Conservation (phyloP, 2,329 filamentous ascomycete genomes). For the Botrytis deweyae region DNA sequence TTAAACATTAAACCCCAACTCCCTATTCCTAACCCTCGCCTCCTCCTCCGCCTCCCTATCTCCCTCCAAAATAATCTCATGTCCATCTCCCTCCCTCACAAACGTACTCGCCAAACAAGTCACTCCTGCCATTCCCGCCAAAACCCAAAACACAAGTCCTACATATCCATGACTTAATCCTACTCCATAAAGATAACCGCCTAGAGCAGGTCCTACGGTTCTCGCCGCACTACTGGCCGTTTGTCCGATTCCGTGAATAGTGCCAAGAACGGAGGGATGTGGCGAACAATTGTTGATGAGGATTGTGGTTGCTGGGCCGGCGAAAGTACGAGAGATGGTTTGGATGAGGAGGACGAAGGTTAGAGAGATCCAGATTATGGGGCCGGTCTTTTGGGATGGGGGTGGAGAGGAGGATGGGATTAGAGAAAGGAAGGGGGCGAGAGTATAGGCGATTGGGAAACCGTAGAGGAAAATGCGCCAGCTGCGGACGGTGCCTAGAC, state of each 20-base stretch:
- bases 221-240: constrained; percentile 57
- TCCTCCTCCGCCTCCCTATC: constrained; percentile 50
- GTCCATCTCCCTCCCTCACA: constrained; percentile 61
- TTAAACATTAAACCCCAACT: constrained; percentile 22
- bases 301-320: constrained; percentile 32
- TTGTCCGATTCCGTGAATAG: constrained; percentile 57
- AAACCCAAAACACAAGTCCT: constrained; percentile 44
- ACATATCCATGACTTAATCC: constrained; percentile 58
- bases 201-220: constrained; percentile 59
- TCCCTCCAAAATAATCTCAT: constrained; percentile 64
- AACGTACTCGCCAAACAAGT: constrained; percentile 50
- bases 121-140: constrained; percentile 56
- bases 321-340: constrained; percentile 67
- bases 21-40: constrained; percentile 30
- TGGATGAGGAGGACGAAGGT: constrained; percentile 56
- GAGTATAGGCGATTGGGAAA: constrained; percentile 68
- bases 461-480: constrained; percentile 68
- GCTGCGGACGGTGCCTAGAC: constrained; percentile 65
- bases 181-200: constrained; percentile 60
- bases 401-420: constrained; percentile 49
- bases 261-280: constrained; percentile 57
- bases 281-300: constrained; percentile 56
- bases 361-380: constrained; percentile 33
- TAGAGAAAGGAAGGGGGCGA: constrained; percentile 69
- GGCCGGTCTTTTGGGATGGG: constrained; percentile 35